Evolutionary conservation across 768 basidiomycete genomes (phyloP), one percentile per base, ranked within the genome.

Genomic region (Mycena sanguinolenta): DNA sequence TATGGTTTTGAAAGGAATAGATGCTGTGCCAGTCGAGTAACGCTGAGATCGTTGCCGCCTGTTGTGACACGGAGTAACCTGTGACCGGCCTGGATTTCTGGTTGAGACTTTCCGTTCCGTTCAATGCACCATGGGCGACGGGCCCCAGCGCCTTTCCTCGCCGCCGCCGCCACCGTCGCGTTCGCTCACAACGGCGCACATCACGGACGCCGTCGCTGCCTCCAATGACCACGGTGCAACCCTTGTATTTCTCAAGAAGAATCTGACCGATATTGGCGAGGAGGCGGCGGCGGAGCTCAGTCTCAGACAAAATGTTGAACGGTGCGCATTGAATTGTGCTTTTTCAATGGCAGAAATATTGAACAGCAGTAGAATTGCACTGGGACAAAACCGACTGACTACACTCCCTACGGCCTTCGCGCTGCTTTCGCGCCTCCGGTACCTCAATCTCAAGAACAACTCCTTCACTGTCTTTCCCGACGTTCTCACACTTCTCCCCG

Each of bases 401-500:
- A 90, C 89, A 2, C 85, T 97, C 53, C 95, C 96, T 25, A 86
- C 85, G 63, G 89, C 91, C 49, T 95, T 96, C 75, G 87, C 88
- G 6, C 85, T 91, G 38, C 80, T 97, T 60, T 90, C 92, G 46
- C 88, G 86, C 70, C 83, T 97, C 50, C 87, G 95, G 73, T 97
- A 97, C 79, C 84, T 97, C 34, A 96, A 96, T 79, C 87, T 97
- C 74, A 92, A 92, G 83, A 89, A 89, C 78, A 99, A 99, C 77
- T 86, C 84, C 63, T 91, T 99, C 74, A 84, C 91, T 4, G 84
- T 87, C 17, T 95, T 99, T 72, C 98, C 98, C 21, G 88, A 91
- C 69, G 95, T 95, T 62, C 96, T 98, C 77, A 75, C 95, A 87
- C 49, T 46, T 58, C 67, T 71, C 64, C 25, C 67, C 58, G 57